A percentile compares a stretch with the other conserved stretches of the same genome.
phyloP scores from a whole-genome alignment of 2,329 filamentous ascomycete species.

The Pyrenochaeta sp. region DNA sequence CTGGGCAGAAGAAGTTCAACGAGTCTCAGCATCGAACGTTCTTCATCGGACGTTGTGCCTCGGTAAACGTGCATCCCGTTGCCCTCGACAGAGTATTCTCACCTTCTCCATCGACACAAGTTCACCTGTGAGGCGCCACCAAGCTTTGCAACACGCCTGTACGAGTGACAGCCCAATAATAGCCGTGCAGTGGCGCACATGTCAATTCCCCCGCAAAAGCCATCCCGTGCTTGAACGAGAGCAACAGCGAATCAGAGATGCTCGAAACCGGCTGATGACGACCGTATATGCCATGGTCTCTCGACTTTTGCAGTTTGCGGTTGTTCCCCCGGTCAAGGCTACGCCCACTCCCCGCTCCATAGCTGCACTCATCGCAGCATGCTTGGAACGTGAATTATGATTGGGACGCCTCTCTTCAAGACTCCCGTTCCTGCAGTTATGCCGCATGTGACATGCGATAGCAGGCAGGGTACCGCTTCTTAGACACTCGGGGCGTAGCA shows the following conservation, averaged over 20 bases:
- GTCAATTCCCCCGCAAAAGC: constrained; percentile 1
- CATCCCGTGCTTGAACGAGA: background rate
- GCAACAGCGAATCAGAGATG: constrained; percentile 11
- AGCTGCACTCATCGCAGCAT: constrained; percentile 23
- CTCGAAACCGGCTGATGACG: constrained; percentile 14
- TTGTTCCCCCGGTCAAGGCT: constrained; percentile 3
- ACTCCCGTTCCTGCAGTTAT: constrained; percentile 29
- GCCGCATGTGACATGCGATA: constrained; percentile 22
- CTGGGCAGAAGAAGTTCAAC: background rate
- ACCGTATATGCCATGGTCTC: background rate
- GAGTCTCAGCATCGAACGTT: background rate
- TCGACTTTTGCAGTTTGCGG: constrained; percentile 8
- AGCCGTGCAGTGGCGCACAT: constrained; percentile 10
- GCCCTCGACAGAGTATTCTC: constrained; percentile 39
- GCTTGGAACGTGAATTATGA: constrained; percentile 20
- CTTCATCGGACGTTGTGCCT: background rate
- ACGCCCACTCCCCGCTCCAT: constrained; percentile 9
- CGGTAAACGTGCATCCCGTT: constrained; percentile 51
- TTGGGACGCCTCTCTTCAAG: constrained; percentile 18
- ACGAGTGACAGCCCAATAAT: constrained; percentile 9
- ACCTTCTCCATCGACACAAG: constrained; percentile 13
- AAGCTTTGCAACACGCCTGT: constrained; percentile 9
- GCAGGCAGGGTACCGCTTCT: constrained; percentile 7
- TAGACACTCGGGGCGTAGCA: constrained; percentile 6
- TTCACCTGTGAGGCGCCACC: background rate